Percentiles rank a stretch among this genome's conserved stretches.
Evolutionary conservation across 2,329 filamentous ascomycete species (phyloP).

Genomic region (Pezicula carpinea): DNA sequence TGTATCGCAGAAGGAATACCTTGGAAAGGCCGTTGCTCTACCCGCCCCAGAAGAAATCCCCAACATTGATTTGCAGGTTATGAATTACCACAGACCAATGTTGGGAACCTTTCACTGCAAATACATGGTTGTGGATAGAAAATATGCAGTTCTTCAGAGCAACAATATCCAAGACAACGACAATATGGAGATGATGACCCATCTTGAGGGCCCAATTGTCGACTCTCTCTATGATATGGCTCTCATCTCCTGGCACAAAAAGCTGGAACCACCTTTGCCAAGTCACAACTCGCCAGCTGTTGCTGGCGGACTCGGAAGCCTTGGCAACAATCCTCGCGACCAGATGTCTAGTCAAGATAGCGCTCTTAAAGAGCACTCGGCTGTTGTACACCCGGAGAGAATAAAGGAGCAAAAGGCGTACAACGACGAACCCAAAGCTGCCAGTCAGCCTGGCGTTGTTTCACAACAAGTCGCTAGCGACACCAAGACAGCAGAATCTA

Average conservation of each 20-base stretch:
- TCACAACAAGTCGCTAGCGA: background rate
- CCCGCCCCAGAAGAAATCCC: constrained; percentile 63
- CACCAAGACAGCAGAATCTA: background rate
- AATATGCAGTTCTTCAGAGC: constrained; percentile 66
- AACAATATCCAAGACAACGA: constrained; percentile 78
- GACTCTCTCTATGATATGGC: constrained; percentile 72
- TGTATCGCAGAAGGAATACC: constrained; percentile 54
- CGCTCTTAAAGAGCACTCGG: constrained; percentile 26
- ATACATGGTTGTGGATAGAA: constrained; percentile 71
- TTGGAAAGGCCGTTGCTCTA: constrained; percentile 52
- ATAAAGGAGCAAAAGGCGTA: constrained; percentile 12
- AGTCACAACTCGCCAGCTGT: constrained; percentile 46
- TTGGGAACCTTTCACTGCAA: constrained; percentile 76
- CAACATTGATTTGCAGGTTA: constrained; percentile 65
- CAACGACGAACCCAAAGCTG: constrained; percentile 10
- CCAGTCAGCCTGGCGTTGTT: constrained; percentile 13
- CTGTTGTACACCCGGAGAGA: constrained; percentile 12
- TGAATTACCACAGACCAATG: constrained; percentile 66
- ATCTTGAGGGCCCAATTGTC: constrained; percentile 71
- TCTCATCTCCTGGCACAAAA: constrained; percentile 66
- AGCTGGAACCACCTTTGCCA: constrained; percentile 55
- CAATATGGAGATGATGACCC: constrained; percentile 77
- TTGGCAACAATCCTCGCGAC: constrained; percentile 15
- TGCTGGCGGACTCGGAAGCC: constrained; percentile 20
- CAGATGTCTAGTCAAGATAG: constrained; percentile 27